Evolutionary conservation across 805 yeast species (phyloP).

Genomic region (Millerozyma miso): DNA sequence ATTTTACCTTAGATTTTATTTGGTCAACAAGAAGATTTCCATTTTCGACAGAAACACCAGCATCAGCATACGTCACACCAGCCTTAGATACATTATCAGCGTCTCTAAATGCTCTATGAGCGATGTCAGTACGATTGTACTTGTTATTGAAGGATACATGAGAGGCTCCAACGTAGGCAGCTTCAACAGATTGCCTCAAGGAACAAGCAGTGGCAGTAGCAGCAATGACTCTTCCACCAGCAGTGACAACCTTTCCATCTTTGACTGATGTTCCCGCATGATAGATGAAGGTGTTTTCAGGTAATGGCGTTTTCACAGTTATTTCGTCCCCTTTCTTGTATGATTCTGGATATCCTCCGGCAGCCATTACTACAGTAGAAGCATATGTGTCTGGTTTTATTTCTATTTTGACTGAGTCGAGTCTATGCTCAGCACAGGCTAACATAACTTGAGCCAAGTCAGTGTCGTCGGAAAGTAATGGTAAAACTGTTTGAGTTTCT

Average conservation of each 20-base stretch:
- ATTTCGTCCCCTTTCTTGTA: slow-evolving; percentile 87
- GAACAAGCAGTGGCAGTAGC: slow-evolving; percentile 80
- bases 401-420: slow-evolving; percentile 70
- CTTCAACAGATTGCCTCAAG: slow-evolving; percentile 74
- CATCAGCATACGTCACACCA: slow-evolving; percentile 81
- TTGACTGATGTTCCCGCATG: slow-evolving; percentile 87
- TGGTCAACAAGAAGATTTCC: slow-evolving; percentile 89
- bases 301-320: slow-evolving; percentile 45
- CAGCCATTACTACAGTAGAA: slow-evolving; percentile 93
- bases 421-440: slow-evolving; percentile 91
- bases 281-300: slow-evolving; percentile 69
- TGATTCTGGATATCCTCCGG: slow-evolving; percentile 92
- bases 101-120: slow-evolving; percentile 88
- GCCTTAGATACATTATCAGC: slow-evolving; percentile 19
- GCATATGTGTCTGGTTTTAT: slow-evolving; percentile 58
- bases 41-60: slow-evolving; percentile 97
- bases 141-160: slow-evolving; percentile 67
- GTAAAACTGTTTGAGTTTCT: slow-evolving; percentile 95
- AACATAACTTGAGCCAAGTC: slow-evolving; percentile 90
- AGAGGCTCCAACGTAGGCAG: slow-evolving; percentile 82
- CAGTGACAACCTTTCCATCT: slow-evolving; percentile 65
- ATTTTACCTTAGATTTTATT: slow-evolving; percentile 84
- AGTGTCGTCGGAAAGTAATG: slow-evolving; percentile 75
- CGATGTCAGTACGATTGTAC: slow-evolving; percentile 89
- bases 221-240: slow-evolving; percentile 97